Conservation (phyloP, 768 basidiomycete genomes). For the Trichaptum fuscoviolaceum region DNA sequence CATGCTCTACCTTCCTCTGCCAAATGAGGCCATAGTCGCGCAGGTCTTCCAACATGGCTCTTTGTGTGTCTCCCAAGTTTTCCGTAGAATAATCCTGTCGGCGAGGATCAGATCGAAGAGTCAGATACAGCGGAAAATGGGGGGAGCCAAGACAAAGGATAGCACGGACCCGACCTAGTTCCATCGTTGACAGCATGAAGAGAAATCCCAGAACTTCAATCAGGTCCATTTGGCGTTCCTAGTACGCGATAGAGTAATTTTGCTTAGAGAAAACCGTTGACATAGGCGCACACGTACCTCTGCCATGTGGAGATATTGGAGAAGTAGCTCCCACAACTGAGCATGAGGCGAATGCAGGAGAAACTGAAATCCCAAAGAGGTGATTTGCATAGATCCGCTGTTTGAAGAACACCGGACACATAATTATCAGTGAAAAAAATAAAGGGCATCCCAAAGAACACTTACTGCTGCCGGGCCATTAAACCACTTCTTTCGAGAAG, state of each 20-base stretch:
- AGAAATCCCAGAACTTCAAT: constrained; percentile 92
- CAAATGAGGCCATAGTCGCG: constrained; percentile 93
- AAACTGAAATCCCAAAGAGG: constrained; percentile 94
- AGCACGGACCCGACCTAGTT: constrained; percentile 73
- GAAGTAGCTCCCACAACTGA: constrained; percentile 90
- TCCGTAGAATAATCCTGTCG: constrained; percentile 85
- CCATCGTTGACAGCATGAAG: constrained; percentile 97
- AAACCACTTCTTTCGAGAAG: constrained; percentile 80
- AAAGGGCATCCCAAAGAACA: constrained; percentile 8
- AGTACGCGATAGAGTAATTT: constrained; percentile 8
- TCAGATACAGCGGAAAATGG: background rate
- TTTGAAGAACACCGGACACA: constrained; percentile 25
- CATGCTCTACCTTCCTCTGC: constrained; percentile 59
- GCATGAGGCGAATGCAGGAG: constrained; percentile 90
- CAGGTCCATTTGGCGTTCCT: constrained; percentile 88
- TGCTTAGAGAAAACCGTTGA: constrained; percentile 13
- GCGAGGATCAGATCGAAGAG: constrained; percentile 14
- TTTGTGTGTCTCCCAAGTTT: constrained; percentile 70
- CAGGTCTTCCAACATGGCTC: constrained; percentile 86
- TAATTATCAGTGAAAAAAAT: constrained; percentile 3
- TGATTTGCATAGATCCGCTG: constrained; percentile 69
- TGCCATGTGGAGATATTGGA: constrained; percentile 83
- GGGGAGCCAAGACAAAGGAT: constrained; percentile 4
- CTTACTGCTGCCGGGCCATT: constrained; percentile 72
- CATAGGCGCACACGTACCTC: constrained; percentile 46